A percentile compares a stretch with the other conserved stretches of the same genome.
Evolutionary conservation across 768 basidiomycete genomes (phyloP).

Genomic region (Rossbeevera mucosa): DNA sequence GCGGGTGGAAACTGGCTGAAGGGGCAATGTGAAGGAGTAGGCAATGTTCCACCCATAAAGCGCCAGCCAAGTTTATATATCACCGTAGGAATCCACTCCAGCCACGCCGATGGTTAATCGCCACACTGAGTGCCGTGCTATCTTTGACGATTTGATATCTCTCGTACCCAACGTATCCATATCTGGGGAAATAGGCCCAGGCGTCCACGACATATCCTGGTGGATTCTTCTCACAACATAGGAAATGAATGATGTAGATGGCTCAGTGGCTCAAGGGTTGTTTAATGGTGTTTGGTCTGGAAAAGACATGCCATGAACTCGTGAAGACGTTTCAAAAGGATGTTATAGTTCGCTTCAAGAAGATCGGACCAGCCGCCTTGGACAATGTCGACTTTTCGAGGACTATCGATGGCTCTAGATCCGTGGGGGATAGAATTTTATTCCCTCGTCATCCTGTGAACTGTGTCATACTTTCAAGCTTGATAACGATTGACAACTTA

Average conservation of each 20-base stretch:
- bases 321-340: too few relatives aligned
- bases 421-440: too few relatives aligned
- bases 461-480: too few relatives aligned
- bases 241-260: neutral
- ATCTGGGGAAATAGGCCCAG: neutral
- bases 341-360: too few relatives aligned
- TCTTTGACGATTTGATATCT: neutral
- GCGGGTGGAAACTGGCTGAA: neutral
- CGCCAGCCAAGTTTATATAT: neutral
- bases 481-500: too few relatives aligned
- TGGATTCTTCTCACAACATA: neutral
- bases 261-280: neutral
- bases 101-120: neutral
- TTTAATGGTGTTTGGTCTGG: neutral
- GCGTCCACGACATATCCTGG: neutral
- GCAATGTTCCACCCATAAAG: neutral
- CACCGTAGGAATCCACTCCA: neutral
- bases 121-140: neutral
- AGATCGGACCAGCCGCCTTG: too few relatives aligned
- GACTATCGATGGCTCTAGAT: too few relatives aligned
- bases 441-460: too few relatives aligned
- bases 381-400: too few relatives aligned
- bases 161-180: neutral
- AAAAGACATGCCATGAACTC: too few relatives aligned
- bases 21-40: neutral